A percentile compares a stretch with the other conserved stretches of the same genome.
phyloP scores from a whole-genome alignment of 1,284 basidiomycete genomes.

The Ustilago tritici region DNA sequence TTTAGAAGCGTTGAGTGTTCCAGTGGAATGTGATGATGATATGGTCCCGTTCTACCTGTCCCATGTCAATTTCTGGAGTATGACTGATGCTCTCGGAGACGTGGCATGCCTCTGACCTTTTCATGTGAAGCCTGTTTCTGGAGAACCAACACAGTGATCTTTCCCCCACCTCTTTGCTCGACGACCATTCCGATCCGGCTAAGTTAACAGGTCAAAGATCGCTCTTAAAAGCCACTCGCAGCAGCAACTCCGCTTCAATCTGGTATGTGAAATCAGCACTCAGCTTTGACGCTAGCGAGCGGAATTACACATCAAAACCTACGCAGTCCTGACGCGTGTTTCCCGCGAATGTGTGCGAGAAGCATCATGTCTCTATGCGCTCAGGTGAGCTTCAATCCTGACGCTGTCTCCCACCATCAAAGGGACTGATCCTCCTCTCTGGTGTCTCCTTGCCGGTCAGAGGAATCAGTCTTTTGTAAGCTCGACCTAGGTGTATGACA shows the following conservation, averaged over 20 bases:
- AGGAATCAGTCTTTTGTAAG: background rate
- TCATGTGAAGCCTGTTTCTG: background rate
- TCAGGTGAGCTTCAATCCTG: background rate
- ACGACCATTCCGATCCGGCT: background rate
- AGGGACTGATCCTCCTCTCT: background rate
- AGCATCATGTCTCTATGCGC: background rate
- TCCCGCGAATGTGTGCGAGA: background rate
- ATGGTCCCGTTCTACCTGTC: background rate
- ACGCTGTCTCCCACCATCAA: background rate
- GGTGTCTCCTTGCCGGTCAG: background rate
- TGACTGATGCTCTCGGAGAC: background rate
- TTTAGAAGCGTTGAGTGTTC: no score
- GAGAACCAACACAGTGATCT: background rate
- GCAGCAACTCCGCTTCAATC: conserved; percentile 2
- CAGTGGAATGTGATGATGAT: background rate
- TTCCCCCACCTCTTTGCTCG: background rate
- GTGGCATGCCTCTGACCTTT: background rate
- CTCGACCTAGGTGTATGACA: background rate
- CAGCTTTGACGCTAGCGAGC: background rate
- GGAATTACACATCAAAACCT: conserved; percentile 1
- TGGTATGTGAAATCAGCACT: background rate
- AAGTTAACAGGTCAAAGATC: background rate
- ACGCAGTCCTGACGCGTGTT: background rate
- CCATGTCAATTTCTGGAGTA: background rate
- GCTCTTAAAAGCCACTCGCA: background rate